Conservation (phyloP, 306 rosid genomes). For the Rosa multiflora region DNA sequence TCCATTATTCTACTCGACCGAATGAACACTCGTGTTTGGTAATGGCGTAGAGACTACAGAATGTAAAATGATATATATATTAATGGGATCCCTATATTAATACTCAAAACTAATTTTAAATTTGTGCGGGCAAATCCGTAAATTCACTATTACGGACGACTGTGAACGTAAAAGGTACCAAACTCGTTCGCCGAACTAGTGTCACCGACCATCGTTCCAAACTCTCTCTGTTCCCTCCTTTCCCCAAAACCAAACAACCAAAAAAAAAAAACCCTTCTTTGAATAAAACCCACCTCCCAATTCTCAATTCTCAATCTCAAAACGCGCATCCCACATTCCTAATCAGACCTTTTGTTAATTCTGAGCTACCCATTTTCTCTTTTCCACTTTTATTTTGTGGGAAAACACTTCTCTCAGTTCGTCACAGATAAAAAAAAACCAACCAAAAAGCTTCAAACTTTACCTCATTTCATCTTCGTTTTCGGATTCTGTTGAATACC, state of each 20-base stretch:
- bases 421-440: background rate
- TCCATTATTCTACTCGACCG: background rate
- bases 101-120: background rate
- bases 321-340: background rate
- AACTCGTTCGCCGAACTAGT: background rate
- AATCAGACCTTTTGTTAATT: background rate
- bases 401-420: background rate
- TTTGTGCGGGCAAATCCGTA: background rate
- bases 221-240: slow-evolving; percentile 3
- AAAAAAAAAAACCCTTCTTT: background rate
- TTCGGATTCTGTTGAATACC: background rate
- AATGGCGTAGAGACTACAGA: background rate
- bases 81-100: too few species aligned
- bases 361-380: slow-evolving; percentile 3
- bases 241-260: background rate
- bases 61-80: background rate
- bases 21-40: background rate
- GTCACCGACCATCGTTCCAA: slow-evolving; percentile 7
- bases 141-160: background rate
- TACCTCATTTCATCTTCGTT: background rate
- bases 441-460: slow-evolving; percentile 15
- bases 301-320: background rate
- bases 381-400: background rate
- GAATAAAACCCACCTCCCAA: background rate
- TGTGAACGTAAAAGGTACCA: background rate